These are phyloP conservation scores for Epichloe scottii DNA, from an alignment of 2,329 filamentous ascomycete species.

Conservation along the genomic window DNA sequence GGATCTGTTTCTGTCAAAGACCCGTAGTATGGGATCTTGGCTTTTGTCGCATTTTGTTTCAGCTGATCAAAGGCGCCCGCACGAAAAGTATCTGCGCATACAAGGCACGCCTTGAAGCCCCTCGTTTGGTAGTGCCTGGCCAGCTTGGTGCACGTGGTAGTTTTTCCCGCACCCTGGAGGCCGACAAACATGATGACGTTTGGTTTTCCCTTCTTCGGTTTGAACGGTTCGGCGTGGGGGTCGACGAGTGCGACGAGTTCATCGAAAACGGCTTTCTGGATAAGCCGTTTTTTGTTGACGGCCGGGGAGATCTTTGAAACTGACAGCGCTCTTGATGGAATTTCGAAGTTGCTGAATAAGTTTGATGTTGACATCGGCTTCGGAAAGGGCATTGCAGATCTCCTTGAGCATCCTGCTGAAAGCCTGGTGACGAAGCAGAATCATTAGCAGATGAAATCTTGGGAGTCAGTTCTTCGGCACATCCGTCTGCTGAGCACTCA, in stretches of 20 bases:
- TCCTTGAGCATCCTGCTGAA: conserved; percentile 98
- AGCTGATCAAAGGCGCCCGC: conserved; percentile 96
- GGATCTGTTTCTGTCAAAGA: conserved; percentile 94
- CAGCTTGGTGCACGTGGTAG: conserved; percentile 94
- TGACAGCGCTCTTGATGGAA: conserved; percentile 80
- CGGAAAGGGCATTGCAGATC: conserved; percentile 87
- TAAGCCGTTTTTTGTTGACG: conserved; percentile 96
- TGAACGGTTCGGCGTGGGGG: conserved; percentile 88
- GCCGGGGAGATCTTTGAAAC: conserved; percentile 88
- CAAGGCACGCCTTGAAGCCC: conserved; percentile 84
- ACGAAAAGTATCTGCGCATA: conserved; percentile 97
- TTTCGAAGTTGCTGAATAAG: conserved; percentile 86
- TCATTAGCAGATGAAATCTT: neutral
- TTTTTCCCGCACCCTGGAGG: conserved; percentile 94
- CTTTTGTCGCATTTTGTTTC: conserved; percentile 98
- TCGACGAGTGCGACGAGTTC: conserved; percentile 93
- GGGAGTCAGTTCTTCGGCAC: neutral
- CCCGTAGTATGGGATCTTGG: conserved; percentile 97
- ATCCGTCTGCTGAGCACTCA: conserved; percentile 20
- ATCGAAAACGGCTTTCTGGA: conserved; percentile 96
- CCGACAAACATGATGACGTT: conserved; percentile 99
- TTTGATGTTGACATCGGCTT: conserved; percentile 94
- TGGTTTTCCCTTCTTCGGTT: conserved; percentile 87
- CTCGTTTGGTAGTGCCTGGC: conserved; percentile 88
- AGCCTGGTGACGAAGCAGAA: conserved; percentile 38